These are phyloP conservation scores for Fraxinus platypoda DNA, from an alignment of 305 asterid species.

Conservation along the genomic window DNA sequence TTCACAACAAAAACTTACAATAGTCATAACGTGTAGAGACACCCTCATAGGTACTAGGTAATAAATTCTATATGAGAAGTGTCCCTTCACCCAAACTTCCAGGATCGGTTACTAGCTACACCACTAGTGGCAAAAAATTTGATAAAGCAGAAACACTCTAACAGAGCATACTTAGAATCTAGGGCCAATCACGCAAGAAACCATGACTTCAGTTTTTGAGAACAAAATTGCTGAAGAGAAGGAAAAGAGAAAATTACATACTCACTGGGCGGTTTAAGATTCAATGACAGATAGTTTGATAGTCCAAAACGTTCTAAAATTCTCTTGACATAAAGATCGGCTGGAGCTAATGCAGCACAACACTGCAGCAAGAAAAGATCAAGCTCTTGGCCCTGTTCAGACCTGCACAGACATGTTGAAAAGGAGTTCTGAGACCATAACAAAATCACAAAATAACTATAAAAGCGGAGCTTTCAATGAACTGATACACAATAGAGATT, in stretches of 20 bases:
- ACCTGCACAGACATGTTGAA: slow-evolving; percentile 53
- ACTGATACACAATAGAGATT: background rate
- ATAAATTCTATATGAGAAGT: background rate
- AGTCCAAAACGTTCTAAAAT: slow-evolving; percentile 91
- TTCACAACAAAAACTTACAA: background rate
- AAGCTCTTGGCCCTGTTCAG: slow-evolving; percentile 87
- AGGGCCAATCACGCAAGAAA: slow-evolving; percentile 14
- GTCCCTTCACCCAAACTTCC: slow-evolving; percentile 2
- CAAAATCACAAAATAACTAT: background rate
- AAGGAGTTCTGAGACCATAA: slow-evolving; percentile 12
- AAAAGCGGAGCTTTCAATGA: background rate
- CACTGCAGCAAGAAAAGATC: slow-evolving; percentile 96
- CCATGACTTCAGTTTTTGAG: background rate
- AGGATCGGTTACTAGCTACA: slow-evolving; percentile 13
- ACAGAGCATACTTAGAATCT: background rate
- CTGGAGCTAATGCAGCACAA: slow-evolving; percentile 96
- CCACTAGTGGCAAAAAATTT: slow-evolving; percentile 11
- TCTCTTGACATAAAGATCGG: slow-evolving; percentile 77
- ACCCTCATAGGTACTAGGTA: background rate
- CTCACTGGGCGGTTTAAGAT: slow-evolving; percentile 85
- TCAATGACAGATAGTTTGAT: slow-evolving; percentile 63
- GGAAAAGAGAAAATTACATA: slow-evolving; percentile 54
- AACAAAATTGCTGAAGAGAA: slow-evolving; percentile 18
- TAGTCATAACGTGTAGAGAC: background rate
- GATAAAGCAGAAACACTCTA: background rate